Conservation (phyloP, 495 filamentous ascomycete species). For the Annulohypoxylon bovei region DNA sequence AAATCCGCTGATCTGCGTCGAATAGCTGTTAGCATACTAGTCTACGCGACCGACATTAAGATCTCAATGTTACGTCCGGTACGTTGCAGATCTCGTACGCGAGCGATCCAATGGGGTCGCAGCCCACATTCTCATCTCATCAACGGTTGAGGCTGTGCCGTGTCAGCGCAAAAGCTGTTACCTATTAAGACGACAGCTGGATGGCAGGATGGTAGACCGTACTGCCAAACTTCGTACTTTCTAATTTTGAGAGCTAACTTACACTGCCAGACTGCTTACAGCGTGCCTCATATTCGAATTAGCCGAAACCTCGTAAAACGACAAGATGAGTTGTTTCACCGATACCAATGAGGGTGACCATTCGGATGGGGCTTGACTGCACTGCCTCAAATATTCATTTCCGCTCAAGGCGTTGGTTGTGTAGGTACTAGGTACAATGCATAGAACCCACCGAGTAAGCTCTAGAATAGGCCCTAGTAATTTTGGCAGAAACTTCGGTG, state of each 20-base stretch:
- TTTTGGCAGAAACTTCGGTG: neutral
- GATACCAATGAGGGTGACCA: slow-evolving; percentile 11
- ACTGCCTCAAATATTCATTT: slow-evolving; percentile 38
- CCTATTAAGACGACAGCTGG: neutral
- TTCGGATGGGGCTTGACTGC: slow-evolving; percentile 18
- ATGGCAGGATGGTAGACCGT: neutral
- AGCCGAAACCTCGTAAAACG: neutral
- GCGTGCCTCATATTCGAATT: neutral
- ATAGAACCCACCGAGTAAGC: neutral
- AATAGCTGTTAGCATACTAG: slow-evolving; percentile 5
- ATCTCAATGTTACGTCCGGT: slow-evolving; percentile 4
- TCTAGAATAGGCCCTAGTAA: neutral
- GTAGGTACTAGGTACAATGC: neutral
- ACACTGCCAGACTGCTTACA: too few species aligned
- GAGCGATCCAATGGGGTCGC: slow-evolving; percentile 14
- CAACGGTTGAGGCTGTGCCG: slow-evolving; percentile 26
- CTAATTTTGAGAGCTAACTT: neutral
- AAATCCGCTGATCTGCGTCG: slow-evolving; percentile 8
- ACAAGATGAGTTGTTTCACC: slow-evolving; percentile 26
- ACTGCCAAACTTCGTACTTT: neutral
- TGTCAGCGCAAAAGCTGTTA: slow-evolving; percentile 12
- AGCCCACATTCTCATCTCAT: slow-evolving; percentile 4
- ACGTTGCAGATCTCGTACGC: slow-evolving; percentile 24
- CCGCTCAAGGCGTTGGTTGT: slow-evolving; percentile 2
- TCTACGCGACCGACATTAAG: slow-evolving; percentile 2